Evolutionary conservation across 192 early-diverging fungal genomes (phyloP).

Genomic region (Kappamyces sp.): DNA sequence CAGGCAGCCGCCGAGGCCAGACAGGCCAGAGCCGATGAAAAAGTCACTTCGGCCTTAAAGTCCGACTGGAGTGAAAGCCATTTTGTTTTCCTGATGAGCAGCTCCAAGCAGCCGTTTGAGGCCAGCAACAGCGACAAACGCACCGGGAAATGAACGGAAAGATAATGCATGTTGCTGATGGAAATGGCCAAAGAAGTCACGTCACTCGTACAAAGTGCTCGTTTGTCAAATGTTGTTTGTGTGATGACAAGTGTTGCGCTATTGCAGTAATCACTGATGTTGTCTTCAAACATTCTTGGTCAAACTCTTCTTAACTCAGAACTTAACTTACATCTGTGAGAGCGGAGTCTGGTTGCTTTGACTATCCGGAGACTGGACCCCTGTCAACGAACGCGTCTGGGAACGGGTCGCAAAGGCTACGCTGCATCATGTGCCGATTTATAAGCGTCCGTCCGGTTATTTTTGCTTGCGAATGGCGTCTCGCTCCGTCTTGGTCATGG

Average conservation of each 20-base stretch:
- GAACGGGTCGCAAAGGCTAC: not conserved
- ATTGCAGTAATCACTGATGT: not conserved
- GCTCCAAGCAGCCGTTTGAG: slow-evolving; percentile 81
- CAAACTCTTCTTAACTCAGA: too few relatives aligned
- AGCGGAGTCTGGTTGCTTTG: not conserved
- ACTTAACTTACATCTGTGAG: too few relatives aligned
- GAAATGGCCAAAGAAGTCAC: slow-evolving; percentile 81
- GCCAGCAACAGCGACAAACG: slow-evolving; percentile 75
- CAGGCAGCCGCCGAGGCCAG: slow-evolving; percentile 82
- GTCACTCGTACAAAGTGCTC: slow-evolving; percentile 90
- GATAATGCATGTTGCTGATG: slow-evolving; percentile 78
- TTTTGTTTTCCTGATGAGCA: slow-evolving; percentile 70
- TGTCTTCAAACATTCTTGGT: too few relatives aligned
- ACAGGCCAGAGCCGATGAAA: slow-evolving; percentile 38
- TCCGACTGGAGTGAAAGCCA: not conserved
- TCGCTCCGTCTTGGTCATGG: slow-evolving; percentile 4
- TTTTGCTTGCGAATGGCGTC: not conserved
- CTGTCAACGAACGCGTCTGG: too few relatives aligned
- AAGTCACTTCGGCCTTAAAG: not conserved
- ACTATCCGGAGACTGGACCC: too few relatives aligned
- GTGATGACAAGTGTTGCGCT: not conserved
- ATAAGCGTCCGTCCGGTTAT: not conserved
- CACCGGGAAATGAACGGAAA: slow-evolving; percentile 68
- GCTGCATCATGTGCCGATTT: not conserved
- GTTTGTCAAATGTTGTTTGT: slow-evolving; percentile 70